Conservation (phyloP, 2,329 filamentous ascomycete genomes). For the Fusarium anguioides region DNA sequence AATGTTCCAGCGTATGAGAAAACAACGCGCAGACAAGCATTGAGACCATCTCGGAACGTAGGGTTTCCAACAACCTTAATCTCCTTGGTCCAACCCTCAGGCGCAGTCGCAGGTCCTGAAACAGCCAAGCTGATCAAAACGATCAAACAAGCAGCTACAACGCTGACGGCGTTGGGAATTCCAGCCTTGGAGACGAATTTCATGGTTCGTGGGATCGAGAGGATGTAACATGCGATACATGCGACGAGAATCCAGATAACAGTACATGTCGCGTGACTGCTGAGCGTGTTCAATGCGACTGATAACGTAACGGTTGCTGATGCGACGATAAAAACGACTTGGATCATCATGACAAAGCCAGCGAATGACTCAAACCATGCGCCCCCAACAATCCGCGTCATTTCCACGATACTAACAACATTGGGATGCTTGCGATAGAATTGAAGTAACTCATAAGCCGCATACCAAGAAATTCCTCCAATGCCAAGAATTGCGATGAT, state of each 20-base stretch:
- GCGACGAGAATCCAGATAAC: slow-evolving; percentile 38
- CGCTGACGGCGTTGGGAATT: slow-evolving; percentile 39
- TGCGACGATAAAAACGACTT: slow-evolving; percentile 38
- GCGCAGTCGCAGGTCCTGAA: slow-evolving; percentile 30
- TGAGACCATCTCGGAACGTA: slow-evolving; percentile 39
- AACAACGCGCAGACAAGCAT: slow-evolving; percentile 38
- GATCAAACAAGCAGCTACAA: slow-evolving; percentile 33
- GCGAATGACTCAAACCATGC: slow-evolving; percentile 29
- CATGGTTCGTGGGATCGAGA: slow-evolving; percentile 40
- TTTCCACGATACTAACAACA: slow-evolving; percentile 75
- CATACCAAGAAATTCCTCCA: slow-evolving; percentile 71
- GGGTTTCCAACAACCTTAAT: slow-evolving; percentile 37
- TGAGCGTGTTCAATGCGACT: slow-evolving; percentile 38
- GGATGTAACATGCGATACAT: slow-evolving; percentile 24
- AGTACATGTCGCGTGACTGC: slow-evolving; percentile 36
- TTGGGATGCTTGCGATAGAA: slow-evolving; percentile 76
- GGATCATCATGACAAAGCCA: slow-evolving; percentile 39
- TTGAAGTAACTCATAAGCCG: slow-evolving; percentile 63
- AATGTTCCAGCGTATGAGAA: slow-evolving; percentile 46
- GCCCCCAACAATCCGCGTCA: slow-evolving; percentile 64
- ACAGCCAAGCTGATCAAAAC: slow-evolving; percentile 38
- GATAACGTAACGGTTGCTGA: slow-evolving; percentile 36
- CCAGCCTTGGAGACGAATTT: slow-evolving; percentile 41
- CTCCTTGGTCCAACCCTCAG: slow-evolving; percentile 31
- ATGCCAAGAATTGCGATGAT: slow-evolving; percentile 73